Evolutionary conservation across 352 stramenopile species (phyloP).

Genomic region (Phytopythium kandeliae): DNA sequence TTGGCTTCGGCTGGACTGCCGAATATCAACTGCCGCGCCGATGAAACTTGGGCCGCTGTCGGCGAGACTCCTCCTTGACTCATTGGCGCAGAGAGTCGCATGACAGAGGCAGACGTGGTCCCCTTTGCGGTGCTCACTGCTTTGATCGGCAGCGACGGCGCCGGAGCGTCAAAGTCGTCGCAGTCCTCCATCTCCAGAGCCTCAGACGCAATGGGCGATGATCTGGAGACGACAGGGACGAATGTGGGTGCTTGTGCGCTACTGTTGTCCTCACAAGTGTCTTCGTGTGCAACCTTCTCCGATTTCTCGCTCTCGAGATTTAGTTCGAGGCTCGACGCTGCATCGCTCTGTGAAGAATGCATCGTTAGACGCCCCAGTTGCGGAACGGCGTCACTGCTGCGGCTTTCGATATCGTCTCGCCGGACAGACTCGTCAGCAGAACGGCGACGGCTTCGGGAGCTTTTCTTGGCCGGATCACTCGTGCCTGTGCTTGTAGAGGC

Average conservation of each 20-base stretch:
- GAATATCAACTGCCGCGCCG: slow-evolving; percentile 60
- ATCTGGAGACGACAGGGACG: slow-evolving; percentile 1
- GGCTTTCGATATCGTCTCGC: neutral
- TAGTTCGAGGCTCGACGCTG: neutral
- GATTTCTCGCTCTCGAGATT: neutral
- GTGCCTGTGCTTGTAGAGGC: slow-evolving; percentile 10
- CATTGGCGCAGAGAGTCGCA: neutral
- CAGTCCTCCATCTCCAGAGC: slow-evolving; percentile 44
- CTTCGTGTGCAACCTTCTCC: neutral
- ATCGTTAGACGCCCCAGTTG: neutral
- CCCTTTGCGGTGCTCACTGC: neutral
- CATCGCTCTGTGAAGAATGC: neutral
- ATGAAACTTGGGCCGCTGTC: slow-evolving; percentile 34
- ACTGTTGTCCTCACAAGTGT: neutral
- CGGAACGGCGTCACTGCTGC: neutral
- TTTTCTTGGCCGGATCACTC: slow-evolving; percentile 8
- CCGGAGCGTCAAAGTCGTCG: slow-evolving; percentile 29
- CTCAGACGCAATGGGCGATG: slow-evolving; percentile 10
- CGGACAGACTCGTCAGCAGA: slow-evolving; percentile 5
- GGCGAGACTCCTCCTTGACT: slow-evolving; percentile 10
- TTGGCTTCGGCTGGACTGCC: slow-evolving; percentile 28
- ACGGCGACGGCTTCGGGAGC: slow-evolving; percentile 13
- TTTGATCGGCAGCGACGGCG: neutral
- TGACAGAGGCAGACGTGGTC: slow-evolving; percentile 1
- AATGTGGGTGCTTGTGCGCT: neutral